Evolutionary conservation across 208 protist species (phyloP).

Genomic region (Crithidia expoeki): DNA sequence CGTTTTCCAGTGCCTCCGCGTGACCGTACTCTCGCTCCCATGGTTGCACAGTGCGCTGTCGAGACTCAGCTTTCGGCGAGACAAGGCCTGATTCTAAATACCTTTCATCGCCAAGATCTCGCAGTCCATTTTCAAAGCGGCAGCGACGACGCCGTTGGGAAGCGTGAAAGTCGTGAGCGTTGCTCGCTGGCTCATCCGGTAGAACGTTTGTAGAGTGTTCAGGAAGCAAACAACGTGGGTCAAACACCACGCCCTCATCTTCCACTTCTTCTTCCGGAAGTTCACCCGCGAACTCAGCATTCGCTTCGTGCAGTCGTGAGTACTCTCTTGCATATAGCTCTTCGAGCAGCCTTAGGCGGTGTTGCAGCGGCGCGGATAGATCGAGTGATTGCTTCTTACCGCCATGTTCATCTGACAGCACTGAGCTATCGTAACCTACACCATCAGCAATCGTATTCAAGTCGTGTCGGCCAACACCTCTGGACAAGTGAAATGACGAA

Average conservation of each 20-base stretch:
- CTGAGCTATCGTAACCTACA: too few species aligned
- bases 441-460: too few species aligned
- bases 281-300: neutral
- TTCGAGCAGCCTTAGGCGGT: constrained; percentile 6
- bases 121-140: neutral
- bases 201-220: neutral
- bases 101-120: neutral
- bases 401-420: neutral
- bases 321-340: constrained; percentile 5
- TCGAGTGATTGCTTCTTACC: neutral
- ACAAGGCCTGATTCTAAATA: neutral
- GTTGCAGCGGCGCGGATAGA: neutral
- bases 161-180: neutral
- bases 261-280: neutral
- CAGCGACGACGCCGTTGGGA: neutral
- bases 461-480: too few species aligned
- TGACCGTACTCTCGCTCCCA: constrained; percentile 21
- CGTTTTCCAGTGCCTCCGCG: neutral
- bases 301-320: neutral
- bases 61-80: neutral
- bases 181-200: neutral
- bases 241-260: neutral
- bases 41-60: neutral
- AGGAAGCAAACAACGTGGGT: neutral
- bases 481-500: neutral